Percentiles rank a stretch among this genome's conserved stretches.
Conservation (phyloP, 2,329 filamentous ascomycete genomes). For the Pseudogymnoascus sp. region DNA sequence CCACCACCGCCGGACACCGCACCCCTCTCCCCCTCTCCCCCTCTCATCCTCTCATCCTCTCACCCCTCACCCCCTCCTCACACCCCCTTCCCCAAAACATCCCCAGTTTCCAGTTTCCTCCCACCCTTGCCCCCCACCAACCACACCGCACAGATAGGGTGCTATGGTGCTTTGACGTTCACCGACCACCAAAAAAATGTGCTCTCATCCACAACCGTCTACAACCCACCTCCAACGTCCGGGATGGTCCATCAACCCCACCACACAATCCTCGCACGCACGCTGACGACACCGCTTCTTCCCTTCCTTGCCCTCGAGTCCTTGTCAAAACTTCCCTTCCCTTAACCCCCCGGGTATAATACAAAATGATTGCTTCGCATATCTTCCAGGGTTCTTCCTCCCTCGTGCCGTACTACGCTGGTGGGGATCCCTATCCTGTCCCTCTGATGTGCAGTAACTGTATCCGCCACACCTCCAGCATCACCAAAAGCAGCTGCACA, state of each 20-base stretch:
- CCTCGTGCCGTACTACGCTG: not conserved
- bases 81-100: not conserved
- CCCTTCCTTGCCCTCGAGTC: not conserved
- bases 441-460: not conserved
- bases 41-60: not conserved
- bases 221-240: not conserved
- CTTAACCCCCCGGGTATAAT: constrained; percentile 1
- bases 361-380: not conserved
- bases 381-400: not conserved
- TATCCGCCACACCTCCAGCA: not conserved
- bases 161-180: constrained; percentile 2
- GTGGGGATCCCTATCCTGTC: not conserved
- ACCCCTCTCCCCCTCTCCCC: not conserved
- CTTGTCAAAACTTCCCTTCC: not conserved
- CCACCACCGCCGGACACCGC: not conserved
- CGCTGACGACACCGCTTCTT: constrained; percentile 5
- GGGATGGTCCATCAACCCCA: constrained; percentile 1
- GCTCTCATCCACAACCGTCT: not conserved
- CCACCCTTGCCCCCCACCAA: not conserved
- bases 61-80: not conserved
- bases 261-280: constrained; percentile 6
- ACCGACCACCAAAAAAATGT: constrained; percentile 3
- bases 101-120: not conserved
- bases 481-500: not conserved
- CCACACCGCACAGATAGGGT: not conserved